Conservation (phyloP, 2,329 filamentous ascomycete species). For the Lasiodiplodia citricola region DNA sequence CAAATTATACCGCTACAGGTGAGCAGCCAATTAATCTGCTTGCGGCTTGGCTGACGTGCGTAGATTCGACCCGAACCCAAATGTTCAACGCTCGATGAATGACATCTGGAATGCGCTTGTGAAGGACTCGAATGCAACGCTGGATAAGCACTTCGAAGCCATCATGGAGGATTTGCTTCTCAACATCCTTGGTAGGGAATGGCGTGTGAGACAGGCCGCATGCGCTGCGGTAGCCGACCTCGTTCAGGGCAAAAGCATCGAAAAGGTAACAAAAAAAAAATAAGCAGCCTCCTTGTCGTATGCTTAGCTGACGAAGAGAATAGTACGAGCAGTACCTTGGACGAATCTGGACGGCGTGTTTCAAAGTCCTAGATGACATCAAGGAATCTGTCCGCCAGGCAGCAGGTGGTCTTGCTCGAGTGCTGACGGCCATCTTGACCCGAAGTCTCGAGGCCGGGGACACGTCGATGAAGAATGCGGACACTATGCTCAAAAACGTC, state of each 20-base stretch:
- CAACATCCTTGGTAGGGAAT: conserved; percentile 88
- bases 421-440: conserved; percentile 82
- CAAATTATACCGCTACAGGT: conserved; percentile 87
- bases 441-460: conserved; percentile 83
- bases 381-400: conserved; percentile 86
- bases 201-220: conserved; percentile 90
- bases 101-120: conserved; percentile 98
- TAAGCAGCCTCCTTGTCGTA: too few species aligned
- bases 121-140: conserved; percentile 77
- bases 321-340: conserved; percentile 81
- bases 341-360: conserved; percentile 82
- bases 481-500: conserved; percentile 81
- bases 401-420: conserved; percentile 81
- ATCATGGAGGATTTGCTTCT: conserved; percentile 88
- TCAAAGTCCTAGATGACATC: conserved; percentile 95
- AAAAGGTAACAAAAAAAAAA: conserved; percentile 40
- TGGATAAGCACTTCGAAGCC: conserved; percentile 82
- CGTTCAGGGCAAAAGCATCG: conserved; percentile 73
- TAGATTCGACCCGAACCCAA: conserved; percentile 86
- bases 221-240: conserved; percentile 89
- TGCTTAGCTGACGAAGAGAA: conserved; percentile 38
- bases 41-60: conserved; percentile 30
- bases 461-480: conserved; percentile 67
- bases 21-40: background rate
- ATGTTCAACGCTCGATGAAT: conserved; percentile 94